Percentiles rank a stretch among this genome's conserved stretches.
phyloP scores from a whole-genome alignment of 768 basidiomycete species.

The Leccinum uliginosum region DNA sequence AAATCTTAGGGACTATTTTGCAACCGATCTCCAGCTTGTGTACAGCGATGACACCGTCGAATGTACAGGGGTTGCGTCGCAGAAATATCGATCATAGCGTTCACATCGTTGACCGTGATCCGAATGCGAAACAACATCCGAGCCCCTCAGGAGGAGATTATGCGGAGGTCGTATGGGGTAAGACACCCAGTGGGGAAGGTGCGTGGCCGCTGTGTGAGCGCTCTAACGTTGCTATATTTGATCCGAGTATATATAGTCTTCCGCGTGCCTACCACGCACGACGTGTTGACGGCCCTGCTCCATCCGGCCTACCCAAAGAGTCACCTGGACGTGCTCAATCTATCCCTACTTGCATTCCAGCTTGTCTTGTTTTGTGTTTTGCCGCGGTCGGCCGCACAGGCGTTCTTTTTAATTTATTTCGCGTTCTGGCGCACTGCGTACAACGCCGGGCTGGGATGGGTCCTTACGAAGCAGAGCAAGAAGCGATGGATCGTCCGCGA shows the following conservation, averaged over 20 bases:
- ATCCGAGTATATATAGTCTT: slow-evolving; percentile 56
- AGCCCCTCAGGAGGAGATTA: slow-evolving; percentile 18
- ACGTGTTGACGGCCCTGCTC: slow-evolving; percentile 82
- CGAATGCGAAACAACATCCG: slow-evolving; percentile 9
- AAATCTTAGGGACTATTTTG: no score
- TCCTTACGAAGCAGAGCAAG: slow-evolving; percentile 94
- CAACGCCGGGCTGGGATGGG: slow-evolving; percentile 90
- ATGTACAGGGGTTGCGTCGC: slow-evolving; percentile 23
- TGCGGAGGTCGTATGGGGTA: slow-evolving; percentile 78
- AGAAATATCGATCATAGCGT: slow-evolving; percentile 3
- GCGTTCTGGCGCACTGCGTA: slow-evolving; percentile 91
- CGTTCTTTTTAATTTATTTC: slow-evolving; percentile 88
- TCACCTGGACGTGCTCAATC: slow-evolving; percentile 81
- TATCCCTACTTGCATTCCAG: slow-evolving; percentile 76
- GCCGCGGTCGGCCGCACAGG: slow-evolving; percentile 46
- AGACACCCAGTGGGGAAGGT: slow-evolving; percentile 81
- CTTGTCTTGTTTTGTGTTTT: slow-evolving; percentile 65
- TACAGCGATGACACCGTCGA: slow-evolving; percentile 16
- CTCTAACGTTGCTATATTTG: background rate
- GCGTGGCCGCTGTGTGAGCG: slow-evolving; percentile 14
- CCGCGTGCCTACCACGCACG: slow-evolving; percentile 89
- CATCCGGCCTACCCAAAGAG: slow-evolving; percentile 81
- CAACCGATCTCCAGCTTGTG: background rate
- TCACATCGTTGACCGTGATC: slow-evolving; percentile 8
- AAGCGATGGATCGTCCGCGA: slow-evolving; percentile 88